phyloP scores from a whole-genome alignment of 495 filamentous ascomycete genomes.

The Penicillium paradoxum region DNA sequence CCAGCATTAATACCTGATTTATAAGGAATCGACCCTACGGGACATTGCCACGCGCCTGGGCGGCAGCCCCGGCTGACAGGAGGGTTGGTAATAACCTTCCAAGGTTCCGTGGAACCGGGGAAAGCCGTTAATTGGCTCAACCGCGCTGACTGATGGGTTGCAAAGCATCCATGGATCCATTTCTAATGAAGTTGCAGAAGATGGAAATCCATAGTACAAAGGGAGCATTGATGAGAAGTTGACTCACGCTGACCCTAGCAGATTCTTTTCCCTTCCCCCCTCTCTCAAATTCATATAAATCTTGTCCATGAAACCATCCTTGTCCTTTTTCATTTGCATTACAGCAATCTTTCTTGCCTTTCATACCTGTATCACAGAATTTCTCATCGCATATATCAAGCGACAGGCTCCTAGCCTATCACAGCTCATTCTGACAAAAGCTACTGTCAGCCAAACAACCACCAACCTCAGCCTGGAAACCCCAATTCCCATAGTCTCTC shows the following conservation, averaged over 20 bases:
- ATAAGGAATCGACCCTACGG: background rate
- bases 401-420: slow-evolving; percentile 15
- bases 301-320: slow-evolving; percentile 39
- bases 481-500: slow-evolving; percentile 11
- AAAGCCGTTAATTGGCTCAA: background rate
- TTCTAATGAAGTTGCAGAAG: no score
- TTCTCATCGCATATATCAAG: slow-evolving; percentile 14
- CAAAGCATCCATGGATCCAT: slow-evolving; percentile 18
- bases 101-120: no score
- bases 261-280: slow-evolving; percentile 1
- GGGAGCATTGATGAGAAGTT: slow-evolving; percentile 13
- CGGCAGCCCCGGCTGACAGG: no score
- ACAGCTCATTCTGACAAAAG: slow-evolving; percentile 10
- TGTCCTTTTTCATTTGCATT: slow-evolving; percentile 42
- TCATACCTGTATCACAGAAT: slow-evolving; percentile 18
- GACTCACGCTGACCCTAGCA: slow-evolving; percentile 23
- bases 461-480: slow-evolving; percentile 2
- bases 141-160: slow-evolving; percentile 28
- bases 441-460: slow-evolving; percentile 1
- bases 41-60: no score
- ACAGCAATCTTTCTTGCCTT: slow-evolving; percentile 34
- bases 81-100: slow-evolving; percentile 27
- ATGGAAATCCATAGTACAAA: background rate
- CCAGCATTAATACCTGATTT: background rate
- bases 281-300: slow-evolving; percentile 28